Percentiles rank a stretch among this genome's conserved stretches.
Conservation (phyloP, 2,329 filamentous ascomycete species). For the Fusarium buharicum region DNA sequence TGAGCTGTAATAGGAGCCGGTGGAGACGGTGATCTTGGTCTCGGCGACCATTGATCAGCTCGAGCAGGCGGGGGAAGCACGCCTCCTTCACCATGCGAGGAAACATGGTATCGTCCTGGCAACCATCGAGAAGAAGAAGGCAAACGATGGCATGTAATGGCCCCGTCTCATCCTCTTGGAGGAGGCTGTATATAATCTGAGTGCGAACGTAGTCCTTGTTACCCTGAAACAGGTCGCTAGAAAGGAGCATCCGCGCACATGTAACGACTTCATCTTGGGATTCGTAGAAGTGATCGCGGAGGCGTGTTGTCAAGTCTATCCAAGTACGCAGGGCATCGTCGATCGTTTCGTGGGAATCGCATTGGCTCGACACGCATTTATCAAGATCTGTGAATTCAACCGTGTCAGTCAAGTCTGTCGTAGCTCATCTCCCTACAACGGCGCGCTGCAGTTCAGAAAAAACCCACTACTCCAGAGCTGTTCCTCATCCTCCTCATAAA, state of each 20-base stretch:
- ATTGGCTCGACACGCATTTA: constrained; percentile 58
- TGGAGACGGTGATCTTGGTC: constrained; percentile 78
- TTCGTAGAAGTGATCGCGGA: constrained; percentile 78
- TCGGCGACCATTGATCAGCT: constrained; percentile 76
- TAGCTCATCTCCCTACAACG: constrained; percentile 10
- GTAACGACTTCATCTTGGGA: constrained; percentile 82
- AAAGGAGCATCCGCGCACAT: constrained; percentile 82
- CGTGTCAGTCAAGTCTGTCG: constrained; percentile 23
- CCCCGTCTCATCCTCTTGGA: constrained; percentile 86
- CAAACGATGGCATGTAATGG: constrained; percentile 85
- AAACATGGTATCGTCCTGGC: constrained; percentile 79
- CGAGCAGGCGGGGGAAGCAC: constrained; percentile 83
- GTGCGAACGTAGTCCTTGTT: constrained; percentile 89
- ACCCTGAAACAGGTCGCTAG: constrained; percentile 76
- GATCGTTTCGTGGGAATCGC: constrained; percentile 68
- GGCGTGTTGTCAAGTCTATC: constrained; percentile 79
- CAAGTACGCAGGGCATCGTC: constrained; percentile 89
- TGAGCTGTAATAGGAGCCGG: constrained; percentile 82
- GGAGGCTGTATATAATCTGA: constrained; percentile 90
- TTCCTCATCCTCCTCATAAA: constrained; percentile 81
- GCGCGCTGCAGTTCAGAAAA: not conserved
- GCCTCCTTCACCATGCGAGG: constrained; percentile 88
- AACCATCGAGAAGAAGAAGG: constrained; percentile 88
- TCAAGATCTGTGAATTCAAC: constrained; percentile 56
- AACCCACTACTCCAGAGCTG: constrained; percentile 86